phyloP scores from a whole-genome alignment of 129 eudicot species.

The Flaveria brownii region DNA sequence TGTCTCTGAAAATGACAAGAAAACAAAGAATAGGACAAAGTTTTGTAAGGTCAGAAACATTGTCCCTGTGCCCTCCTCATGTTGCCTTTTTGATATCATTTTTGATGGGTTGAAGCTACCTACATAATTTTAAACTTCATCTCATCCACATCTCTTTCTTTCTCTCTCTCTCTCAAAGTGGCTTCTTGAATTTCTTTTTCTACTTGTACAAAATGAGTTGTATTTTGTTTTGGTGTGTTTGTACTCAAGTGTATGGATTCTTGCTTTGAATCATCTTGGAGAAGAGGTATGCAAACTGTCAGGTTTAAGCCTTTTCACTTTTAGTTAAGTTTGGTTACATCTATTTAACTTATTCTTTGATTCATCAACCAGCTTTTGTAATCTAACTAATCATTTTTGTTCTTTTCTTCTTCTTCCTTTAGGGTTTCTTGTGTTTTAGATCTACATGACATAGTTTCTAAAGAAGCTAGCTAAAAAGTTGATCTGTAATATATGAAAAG shows the following conservation, averaged over 20 bases:
- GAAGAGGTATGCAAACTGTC: slow-evolving; percentile 36
- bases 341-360: slow-evolving; percentile 32
- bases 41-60: slow-evolving; percentile 47
- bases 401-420: slow-evolving; percentile 26
- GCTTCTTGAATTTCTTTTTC: not conserved
- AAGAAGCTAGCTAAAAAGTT: slow-evolving; percentile 22
- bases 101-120: slow-evolving; percentile 35
- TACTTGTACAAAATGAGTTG: slow-evolving; percentile 29
- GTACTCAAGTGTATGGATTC: slow-evolving; percentile 43
- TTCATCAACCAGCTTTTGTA: slow-evolving; percentile 22
- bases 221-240: slow-evolving; percentile 40
- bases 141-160: slow-evolving; percentile 32
- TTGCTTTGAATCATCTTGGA: slow-evolving; percentile 40
- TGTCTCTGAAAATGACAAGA: slow-evolving; percentile 28
- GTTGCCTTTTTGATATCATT: slow-evolving; percentile 40
- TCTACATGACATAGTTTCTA: slow-evolving; percentile 30
- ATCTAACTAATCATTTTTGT: slow-evolving; percentile 33
- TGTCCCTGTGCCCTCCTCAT: slow-evolving; percentile 39
- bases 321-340: slow-evolving; percentile 10
- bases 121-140: slow-evolving; percentile 17
- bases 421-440: slow-evolving; percentile 41
- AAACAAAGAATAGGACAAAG: slow-evolving; percentile 71
- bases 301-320: slow-evolving; percentile 44
- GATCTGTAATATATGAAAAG: slow-evolving; percentile 21
- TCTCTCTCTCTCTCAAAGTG: slow-evolving; percentile 11